These are phyloP conservation scores for Claviceps sorghi DNA, from an alignment of 2,329 filamentous ascomycete genomes.

Conservation along the genomic window DNA sequence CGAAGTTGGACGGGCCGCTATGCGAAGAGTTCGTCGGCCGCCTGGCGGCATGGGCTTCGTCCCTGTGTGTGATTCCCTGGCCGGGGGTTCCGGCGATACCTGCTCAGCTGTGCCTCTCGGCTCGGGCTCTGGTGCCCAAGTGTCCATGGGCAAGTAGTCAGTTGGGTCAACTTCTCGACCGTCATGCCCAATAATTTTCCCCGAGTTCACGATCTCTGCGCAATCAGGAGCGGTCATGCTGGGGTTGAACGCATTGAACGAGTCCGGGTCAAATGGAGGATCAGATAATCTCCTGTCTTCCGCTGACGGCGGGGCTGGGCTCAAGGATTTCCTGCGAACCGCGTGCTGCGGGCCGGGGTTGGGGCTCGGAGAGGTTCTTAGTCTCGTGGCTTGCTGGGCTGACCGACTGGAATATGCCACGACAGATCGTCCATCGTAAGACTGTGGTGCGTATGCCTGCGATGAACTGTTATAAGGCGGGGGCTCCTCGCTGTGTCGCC, in stretches of 20 bases:
- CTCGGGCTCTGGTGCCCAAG: slow-evolving; percentile 65
- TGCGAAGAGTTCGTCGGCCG: slow-evolving; percentile 37
- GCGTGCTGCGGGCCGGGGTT: slow-evolving; percentile 34
- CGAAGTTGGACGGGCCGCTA: slow-evolving; percentile 35
- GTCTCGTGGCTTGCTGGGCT: slow-evolving; percentile 13
- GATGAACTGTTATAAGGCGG: slow-evolving; percentile 14
- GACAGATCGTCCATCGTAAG: slow-evolving; percentile 27
- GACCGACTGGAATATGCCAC: slow-evolving; percentile 24
- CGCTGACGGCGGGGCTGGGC: slow-evolving; percentile 44
- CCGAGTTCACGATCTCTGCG: slow-evolving; percentile 34
- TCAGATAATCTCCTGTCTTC: slow-evolving; percentile 40
- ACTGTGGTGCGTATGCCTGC: slow-evolving; percentile 22
- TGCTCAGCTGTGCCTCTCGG: slow-evolving; percentile 23
- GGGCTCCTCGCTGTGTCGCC: slow-evolving; percentile 20
- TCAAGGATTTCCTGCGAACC: slow-evolving; percentile 59
- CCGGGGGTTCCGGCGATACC: slow-evolving; percentile 17
- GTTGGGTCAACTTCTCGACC: slow-evolving; percentile 67
- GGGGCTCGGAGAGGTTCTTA: slow-evolving; percentile 22
- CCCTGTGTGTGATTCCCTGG: slow-evolving; percentile 34
- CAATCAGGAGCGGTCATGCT: slow-evolving; percentile 23
- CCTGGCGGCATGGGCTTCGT: slow-evolving; percentile 37
- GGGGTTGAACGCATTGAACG: slow-evolving; percentile 60
- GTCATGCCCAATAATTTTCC: slow-evolving; percentile 62
- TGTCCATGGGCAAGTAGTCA: slow-evolving; percentile 63
- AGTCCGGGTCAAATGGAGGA: slow-evolving; percentile 61